Evolutionary conservation across 805 yeast species (phyloP).

Genomic region (Lachancea fermentati): DNA sequence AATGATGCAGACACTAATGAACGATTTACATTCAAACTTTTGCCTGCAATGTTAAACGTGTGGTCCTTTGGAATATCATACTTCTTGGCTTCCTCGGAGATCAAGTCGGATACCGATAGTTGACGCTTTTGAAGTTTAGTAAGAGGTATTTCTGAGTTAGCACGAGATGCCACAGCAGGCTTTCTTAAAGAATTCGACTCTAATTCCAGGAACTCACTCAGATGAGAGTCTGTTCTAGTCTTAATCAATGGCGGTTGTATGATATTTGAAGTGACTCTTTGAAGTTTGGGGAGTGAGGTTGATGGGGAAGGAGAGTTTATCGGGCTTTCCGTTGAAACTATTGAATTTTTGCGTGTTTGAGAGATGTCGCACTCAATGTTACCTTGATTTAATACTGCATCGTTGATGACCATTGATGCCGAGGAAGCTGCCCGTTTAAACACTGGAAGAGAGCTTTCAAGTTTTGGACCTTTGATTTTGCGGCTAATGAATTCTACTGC

Average conservation of each 20-base stretch:
- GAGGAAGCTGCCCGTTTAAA: background rate
- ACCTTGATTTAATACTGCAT: background rate
- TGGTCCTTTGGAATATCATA: too few species aligned
- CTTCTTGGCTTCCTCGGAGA: slow-evolving; percentile 3
- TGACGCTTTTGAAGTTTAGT: slow-evolving; percentile 28
- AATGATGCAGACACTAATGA: slow-evolving; percentile 18
- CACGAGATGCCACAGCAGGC: slow-evolving; percentile 20
- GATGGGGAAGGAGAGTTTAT: background rate
- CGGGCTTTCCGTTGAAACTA: background rate
- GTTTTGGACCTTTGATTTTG: slow-evolving; percentile 44
- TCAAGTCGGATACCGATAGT: slow-evolving; percentile 20
- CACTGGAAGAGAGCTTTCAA: slow-evolving; percentile 23
- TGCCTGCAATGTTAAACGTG: too few species aligned
- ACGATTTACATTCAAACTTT: too few species aligned
- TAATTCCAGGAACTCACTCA: slow-evolving; percentile 22
- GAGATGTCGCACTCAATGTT: background rate
- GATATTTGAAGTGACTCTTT: slow-evolving; percentile 1
- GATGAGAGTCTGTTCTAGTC: slow-evolving; percentile 22
- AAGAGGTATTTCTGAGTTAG: slow-evolving; percentile 27
- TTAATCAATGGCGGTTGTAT: slow-evolving; percentile 8
- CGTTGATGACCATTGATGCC: background rate
- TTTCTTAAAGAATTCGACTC: slow-evolving; percentile 12
- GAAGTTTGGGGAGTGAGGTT: slow-evolving; percentile 9
- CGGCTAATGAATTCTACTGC: slow-evolving; percentile 41
- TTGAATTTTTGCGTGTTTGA: slow-evolving; percentile 4